A percentile compares a stretch with the other conserved stretches of the same genome.
These are phyloP conservation scores for Pulicaria dysenterica DNA, from an alignment of 129 eudicot species.

Conservation along the genomic window DNA sequence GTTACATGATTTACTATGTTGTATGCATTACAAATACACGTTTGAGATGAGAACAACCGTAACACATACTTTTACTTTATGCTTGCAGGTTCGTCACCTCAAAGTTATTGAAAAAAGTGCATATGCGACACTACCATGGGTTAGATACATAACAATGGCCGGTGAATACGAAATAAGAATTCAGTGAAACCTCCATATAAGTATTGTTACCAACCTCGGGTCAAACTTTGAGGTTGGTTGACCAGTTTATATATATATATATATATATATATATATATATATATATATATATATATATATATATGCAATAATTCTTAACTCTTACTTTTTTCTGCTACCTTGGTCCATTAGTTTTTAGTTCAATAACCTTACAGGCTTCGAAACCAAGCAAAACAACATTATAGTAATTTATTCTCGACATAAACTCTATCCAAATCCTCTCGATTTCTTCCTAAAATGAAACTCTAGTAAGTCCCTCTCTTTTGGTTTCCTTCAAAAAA, in stretches of 20 bases:
- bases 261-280: no score
- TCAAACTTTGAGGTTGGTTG: neutral
- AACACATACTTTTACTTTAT: neutral
- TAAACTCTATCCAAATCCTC: no score
- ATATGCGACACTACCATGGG: slow-evolving; percentile 75
- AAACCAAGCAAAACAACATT: no score
- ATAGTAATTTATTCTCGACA: no score
- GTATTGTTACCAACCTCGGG: neutral
- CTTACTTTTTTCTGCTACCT: slow-evolving; percentile 3
- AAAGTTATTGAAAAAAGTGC: slow-evolving; percentile 71
- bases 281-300: no score
- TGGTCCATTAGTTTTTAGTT: neutral
- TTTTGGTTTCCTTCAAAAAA: no score
- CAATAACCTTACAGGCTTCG: slow-evolving; percentile 21
- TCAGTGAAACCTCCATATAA: slow-evolving; percentile 31
- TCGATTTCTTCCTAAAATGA: no score
- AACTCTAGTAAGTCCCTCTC: no score
- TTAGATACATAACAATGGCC: slow-evolving; percentile 68
- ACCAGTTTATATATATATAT: neutral
- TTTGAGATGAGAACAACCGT: neutral
- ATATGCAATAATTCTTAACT: neutral
- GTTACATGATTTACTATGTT: neutral
- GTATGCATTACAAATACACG: neutral
- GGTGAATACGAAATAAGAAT: slow-evolving; percentile 69
- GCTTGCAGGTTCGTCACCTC: slow-evolving; percentile 57